Percentiles rank a stretch among this genome's conserved stretches.
Evolutionary conservation across 805 yeast species (phyloP).

Genomic region (Ogataea pilisensis): DNA sequence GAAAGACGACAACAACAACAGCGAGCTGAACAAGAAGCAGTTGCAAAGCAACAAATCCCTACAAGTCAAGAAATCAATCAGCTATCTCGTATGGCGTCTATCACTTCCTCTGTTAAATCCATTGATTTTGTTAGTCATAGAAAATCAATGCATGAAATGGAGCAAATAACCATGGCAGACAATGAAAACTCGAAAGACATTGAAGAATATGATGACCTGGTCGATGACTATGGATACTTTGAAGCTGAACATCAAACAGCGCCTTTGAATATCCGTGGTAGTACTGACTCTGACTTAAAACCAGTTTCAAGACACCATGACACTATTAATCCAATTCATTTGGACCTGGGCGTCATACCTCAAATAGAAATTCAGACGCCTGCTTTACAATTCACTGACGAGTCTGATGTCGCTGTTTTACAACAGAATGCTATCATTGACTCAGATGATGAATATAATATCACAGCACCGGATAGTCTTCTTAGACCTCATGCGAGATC

Average conservation of each 20-base stretch:
- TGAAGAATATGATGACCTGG: conserved; percentile 23
- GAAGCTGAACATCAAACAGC: conserved; percentile 21
- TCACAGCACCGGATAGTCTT: conserved; percentile 2
- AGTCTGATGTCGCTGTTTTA: no score
- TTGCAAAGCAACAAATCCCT: neutral
- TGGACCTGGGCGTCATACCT: no score
- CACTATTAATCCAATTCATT: neutral
- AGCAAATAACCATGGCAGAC: conserved; percentile 10
- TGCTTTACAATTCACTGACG: no score
- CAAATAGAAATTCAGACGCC: no score
- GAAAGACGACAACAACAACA: no score
- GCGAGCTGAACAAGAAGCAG: neutral
- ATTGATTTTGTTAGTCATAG: conserved; percentile 32
- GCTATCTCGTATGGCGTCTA: conserved; percentile 3
- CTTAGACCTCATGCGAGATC: conserved; percentile 24
- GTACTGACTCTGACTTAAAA: neutral
- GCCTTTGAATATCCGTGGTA: conserved; percentile 16
- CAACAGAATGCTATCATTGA: no score
- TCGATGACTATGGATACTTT: conserved; percentile 28
- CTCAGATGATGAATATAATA: conserved; percentile 1
- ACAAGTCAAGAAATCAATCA: neutral
- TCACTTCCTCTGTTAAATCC: conserved; percentile 18
- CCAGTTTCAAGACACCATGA: neutral
- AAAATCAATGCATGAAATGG: conserved; percentile 25
- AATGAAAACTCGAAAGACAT: conserved; percentile 19